Base-by-base conservation (phyloP, 2,329 filamentous ascomycete species). In the Sordariomycetes sp. region DNA sequence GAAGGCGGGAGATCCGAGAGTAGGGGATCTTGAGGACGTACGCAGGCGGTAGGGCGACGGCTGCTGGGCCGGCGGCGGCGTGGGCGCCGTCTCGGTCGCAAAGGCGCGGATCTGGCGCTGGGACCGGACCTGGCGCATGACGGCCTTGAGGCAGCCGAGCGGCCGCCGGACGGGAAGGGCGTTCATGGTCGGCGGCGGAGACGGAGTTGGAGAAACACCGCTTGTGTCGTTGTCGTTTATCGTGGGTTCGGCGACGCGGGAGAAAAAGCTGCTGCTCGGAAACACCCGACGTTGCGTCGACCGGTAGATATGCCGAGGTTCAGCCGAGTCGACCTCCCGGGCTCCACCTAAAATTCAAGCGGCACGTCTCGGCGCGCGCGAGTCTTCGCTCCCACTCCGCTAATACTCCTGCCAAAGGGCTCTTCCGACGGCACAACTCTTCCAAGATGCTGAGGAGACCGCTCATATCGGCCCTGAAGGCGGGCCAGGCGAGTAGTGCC, bases 61-160 rank as follows among this genome's bases (percentile, higher is more conserved):
- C 22, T 50, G 45, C 7, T 50, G 45, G 22, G 59, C 68, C 65
- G 61, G 65, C 59, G 59, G 61, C 28, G 58, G 59, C 61, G 58
- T 60, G 54, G 55, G 62, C 71, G 59, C 15, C 13, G 59, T 24
- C n/a, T 55, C 50, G 10, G 59, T 56, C 24, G 58, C 52, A 32
- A 56, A 60, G 55, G 50, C 48, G 53, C 61, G 59, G 52, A 62
- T 17, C 22, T 54, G 52, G 52, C 67, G 72, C 58, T 80, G 77
- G 60, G 77, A 77, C 61, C 81, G 74, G 53, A 78, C 71, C 66
- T 80, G 77, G 61, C 84, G 76, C 64, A 89, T 67, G 42, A 81
- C 72, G 34, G 80, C 74, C 71, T 87, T 88, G 68, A 88, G 81
- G 71, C 82, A 85, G 76, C 82, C 81, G 66, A 88, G 71, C 61